Evolutionary conservation across 2,329 filamentous ascomycete genomes (phyloP).

Genomic region (Annulohypoxylon truncatum): DNA sequence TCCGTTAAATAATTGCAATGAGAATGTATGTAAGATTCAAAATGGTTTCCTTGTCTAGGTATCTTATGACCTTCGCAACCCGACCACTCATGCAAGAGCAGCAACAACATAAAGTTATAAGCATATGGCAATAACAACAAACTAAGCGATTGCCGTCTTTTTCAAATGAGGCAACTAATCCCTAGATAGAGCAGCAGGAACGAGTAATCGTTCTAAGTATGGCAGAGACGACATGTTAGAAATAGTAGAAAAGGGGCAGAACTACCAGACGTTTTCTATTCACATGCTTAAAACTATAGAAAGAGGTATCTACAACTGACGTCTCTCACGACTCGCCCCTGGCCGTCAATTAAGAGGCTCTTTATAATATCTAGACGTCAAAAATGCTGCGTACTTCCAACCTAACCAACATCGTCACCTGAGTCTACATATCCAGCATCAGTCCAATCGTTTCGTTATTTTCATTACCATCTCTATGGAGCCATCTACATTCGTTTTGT

Average conservation of each 20-base stretch:
- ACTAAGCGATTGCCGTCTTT: not conserved
- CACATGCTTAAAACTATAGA: not conserved
- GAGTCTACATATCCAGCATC: not conserved
- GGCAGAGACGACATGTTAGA: not conserved
- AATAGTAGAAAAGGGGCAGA: not conserved
- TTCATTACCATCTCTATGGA: not conserved
- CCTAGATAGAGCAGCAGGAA: too few relatives aligned
- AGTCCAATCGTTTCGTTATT: not conserved
- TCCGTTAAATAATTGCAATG: not conserved
- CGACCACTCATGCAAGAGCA: not conserved
- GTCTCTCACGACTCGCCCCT: not conserved
- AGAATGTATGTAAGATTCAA: too few relatives aligned
- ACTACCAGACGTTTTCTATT: not conserved
- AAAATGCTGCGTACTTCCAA: not conserved
- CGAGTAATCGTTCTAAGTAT: not conserved
- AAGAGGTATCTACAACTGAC: not conserved
- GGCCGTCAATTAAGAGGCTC: not conserved
- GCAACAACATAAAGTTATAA: not conserved
- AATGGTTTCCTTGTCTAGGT: too few relatives aligned
- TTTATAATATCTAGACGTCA: not conserved
- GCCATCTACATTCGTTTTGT: not conserved
- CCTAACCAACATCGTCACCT: not conserved
- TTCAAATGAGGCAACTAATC: not conserved
- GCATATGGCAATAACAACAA: not conserved
- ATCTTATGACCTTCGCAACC: too few relatives aligned